Percentiles rank a stretch among this genome's conserved stretches.
Conservation (phyloP, 2,329 filamentous ascomycete species). For the Colletotrichum chrysophilum region DNA sequence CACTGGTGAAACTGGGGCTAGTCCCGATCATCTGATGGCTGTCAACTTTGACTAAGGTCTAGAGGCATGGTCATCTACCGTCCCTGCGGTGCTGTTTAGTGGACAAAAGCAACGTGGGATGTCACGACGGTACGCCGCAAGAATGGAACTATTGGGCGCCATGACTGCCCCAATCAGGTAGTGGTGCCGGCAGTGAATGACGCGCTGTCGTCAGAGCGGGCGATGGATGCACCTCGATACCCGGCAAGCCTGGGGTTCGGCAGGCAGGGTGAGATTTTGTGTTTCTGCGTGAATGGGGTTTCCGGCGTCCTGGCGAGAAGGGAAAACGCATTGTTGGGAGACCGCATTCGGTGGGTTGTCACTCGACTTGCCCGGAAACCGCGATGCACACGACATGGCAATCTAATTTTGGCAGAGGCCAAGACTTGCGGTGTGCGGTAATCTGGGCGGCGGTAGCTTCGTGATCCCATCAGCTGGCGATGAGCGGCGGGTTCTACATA, state of each 20-base stretch:
- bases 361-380: background rate
- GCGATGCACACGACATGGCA: background rate
- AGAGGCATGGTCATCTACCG: constrained; percentile 13
- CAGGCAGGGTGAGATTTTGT: background rate
- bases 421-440: background rate
- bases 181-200: constrained; percentile 13
- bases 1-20: constrained; percentile 21
- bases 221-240: constrained; percentile 10
- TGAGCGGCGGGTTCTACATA: background rate
- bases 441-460: background rate
- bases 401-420: background rate
- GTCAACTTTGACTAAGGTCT: constrained; percentile 5
- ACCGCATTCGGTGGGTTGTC: background rate
- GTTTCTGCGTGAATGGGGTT: background rate
- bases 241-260: background rate
- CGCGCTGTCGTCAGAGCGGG: constrained; percentile 14
- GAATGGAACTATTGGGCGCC: constrained; percentile 21
- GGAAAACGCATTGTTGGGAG: background rate
- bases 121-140: constrained; percentile 9
- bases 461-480: constrained; percentile 4
- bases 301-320: background rate
- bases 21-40: constrained; percentile 20
- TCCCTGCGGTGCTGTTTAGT: constrained; percentile 16
- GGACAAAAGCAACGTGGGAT: constrained; percentile 21
- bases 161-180: constrained; percentile 15